Evolutionary conservation across 495 filamentous ascomycete genomes (phyloP), one percentile per base, ranked within the genome.

Genomic region (Penicillium pancosmium): DNA sequence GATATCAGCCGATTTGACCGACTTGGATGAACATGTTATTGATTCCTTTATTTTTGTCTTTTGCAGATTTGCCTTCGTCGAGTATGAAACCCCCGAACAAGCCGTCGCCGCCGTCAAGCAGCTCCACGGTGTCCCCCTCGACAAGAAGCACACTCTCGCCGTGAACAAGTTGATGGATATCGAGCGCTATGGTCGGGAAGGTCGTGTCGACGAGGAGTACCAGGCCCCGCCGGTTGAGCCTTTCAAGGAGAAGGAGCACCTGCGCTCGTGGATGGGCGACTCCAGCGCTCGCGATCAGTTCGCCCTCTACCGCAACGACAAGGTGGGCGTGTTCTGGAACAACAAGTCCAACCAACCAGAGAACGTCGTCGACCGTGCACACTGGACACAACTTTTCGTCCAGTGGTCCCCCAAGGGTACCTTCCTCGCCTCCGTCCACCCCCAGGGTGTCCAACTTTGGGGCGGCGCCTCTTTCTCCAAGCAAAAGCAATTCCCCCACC

Each of bases 101-200:
- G 94, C 94, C 15, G 80, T 89, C 35, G 89, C 89, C 40, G 94
- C 93, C 51, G 88, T 91, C 64, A 91, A 96, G 73, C 82, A 86
- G 59, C 86, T 98, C 55, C 86, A 97, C 68, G 84, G 83, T 59
- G 84, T 88, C 16, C 82, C 92, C 23, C 87, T 98, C 67, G 94
- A 98, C 79, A 97, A 91, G 81, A 97, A 85, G 78, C 92, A 98
- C 82, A 96, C 89, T 19, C 84, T 98, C 59, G 82, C 85, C 60
- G 92, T 98, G 68, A 98, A 98, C 84, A 98, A 98, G 77, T 80
- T 98, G 69, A 96, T 93, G 67, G 94, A 98, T 74, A 91, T 98
- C 65, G 94, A 98, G 63, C 88, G 93, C 57, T 98, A 92, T 75
- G 94, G 94, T 27, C 85, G 92, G 15, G 93, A 97, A 77, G 94